Conservation (phyloP, 2,329 filamentous ascomycete genomes). For the Sarocladium kiliense region DNA sequence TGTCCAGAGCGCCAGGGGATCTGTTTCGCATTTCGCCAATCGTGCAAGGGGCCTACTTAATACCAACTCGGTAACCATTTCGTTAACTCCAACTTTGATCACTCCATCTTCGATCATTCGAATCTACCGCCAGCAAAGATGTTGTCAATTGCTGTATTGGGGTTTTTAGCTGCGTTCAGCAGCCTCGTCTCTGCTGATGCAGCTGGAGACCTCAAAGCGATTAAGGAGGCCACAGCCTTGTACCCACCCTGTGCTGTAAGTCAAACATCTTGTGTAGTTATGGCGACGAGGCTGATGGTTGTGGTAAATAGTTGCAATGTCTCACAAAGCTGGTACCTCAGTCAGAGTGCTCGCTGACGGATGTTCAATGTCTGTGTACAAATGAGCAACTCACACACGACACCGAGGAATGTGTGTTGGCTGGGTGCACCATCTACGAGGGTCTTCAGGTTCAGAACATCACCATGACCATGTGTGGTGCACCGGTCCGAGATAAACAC, state of each 20-base stretch:
- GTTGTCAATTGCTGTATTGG: background rate
- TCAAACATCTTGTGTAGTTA: background rate
- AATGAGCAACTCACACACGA: slow-evolving; percentile 16
- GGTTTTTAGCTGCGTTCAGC: slow-evolving; percentile 9
- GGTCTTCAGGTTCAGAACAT: slow-evolving; percentile 18
- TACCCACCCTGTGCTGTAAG: slow-evolving; percentile 17
- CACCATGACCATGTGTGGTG: slow-evolving; percentile 20
- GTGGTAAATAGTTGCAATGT: slow-evolving; percentile 13
- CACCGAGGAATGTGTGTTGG: slow-evolving; percentile 15
- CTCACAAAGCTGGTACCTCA: slow-evolving; percentile 11
- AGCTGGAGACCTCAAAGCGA: background rate
- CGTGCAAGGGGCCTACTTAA: background rate
- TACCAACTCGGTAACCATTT: slow-evolving; percentile 5
- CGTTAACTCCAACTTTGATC: background rate
- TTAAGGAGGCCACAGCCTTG: slow-evolving; percentile 7
- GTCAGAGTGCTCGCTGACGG: slow-evolving; percentile 12
- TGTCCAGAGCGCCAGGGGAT: background rate
- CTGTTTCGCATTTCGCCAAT: too few relatives aligned
- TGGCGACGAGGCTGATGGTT: slow-evolving; percentile 10
- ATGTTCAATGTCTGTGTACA: slow-evolving; percentile 18
- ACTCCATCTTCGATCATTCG: background rate
- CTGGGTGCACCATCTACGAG: slow-evolving; percentile 16
- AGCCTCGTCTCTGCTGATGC: slow-evolving; percentile 8
- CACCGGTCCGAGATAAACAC: slow-evolving; percentile 23
- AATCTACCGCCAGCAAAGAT: slow-evolving; percentile 9